These are phyloP conservation scores for Aquilaria yunnanensis DNA, from an alignment of 345 rosid genomes.

Conservation along the genomic window DNA sequence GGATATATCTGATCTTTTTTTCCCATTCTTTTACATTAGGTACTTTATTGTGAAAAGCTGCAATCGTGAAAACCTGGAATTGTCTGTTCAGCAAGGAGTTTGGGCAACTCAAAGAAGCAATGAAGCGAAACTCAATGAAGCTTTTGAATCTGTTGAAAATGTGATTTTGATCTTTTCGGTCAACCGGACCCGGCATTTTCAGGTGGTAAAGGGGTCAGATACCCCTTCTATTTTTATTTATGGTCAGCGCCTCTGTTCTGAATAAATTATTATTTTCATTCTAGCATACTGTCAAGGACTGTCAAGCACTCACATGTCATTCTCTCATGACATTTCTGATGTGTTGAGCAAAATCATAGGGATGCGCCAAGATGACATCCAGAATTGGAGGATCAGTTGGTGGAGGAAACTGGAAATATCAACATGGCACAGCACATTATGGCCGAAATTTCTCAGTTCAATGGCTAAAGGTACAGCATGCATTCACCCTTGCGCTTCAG, in stretches of 20 bases:
- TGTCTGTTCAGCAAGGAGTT: conserved; percentile 98
- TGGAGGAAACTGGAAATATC: conserved; percentile 98
- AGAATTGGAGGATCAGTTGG: conserved; percentile 84
- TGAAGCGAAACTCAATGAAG: conserved; percentile 95
- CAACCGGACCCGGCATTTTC: conserved; percentile 92
- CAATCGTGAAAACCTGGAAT: conserved; percentile 93
- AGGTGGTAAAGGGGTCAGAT: conserved; percentile 45
- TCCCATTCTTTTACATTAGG: conserved; percentile 28
- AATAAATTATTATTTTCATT: background rate
- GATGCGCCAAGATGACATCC: conserved; percentile 98
- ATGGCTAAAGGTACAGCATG: conserved; percentile 78
- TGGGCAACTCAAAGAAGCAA: conserved; percentile 99
- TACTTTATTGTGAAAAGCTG: conserved; percentile 97
- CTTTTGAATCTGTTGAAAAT: conserved; percentile 86
- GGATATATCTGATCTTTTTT: conserved; percentile 1
- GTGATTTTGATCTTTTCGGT: conserved; percentile 95
- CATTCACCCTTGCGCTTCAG: background rate
- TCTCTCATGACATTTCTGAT: conserved; percentile 10
- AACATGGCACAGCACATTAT: conserved; percentile 97
- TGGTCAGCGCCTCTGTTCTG: background rate
- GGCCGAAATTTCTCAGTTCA: conserved; percentile 97
- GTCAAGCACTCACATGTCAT: background rate
- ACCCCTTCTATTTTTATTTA: conserved; percentile 14
- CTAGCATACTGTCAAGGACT: background rate
- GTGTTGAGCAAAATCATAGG: conserved; percentile 35